Conservation (phyloP, 2,329 filamentous ascomycete species). For the Sclerotinia borealis region DNA sequence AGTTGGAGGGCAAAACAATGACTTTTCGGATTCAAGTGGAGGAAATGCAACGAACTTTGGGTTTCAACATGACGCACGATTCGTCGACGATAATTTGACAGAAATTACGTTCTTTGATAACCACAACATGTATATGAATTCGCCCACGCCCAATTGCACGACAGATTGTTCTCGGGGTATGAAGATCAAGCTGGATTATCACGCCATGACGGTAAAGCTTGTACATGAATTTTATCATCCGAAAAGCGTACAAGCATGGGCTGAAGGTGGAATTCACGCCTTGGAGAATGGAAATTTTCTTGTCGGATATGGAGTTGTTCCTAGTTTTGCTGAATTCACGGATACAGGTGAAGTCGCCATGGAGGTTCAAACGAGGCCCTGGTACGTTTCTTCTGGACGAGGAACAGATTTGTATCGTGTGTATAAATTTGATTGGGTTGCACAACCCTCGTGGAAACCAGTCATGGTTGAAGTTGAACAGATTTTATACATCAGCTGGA, state of each 20-base stretch:
- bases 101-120: conserved; percentile 28
- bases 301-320: conserved; percentile 45
- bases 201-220: conserved; percentile 39
- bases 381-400: conserved; percentile 22
- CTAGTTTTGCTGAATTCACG: conserved; percentile 43
- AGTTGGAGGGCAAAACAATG: conserved; percentile 40
- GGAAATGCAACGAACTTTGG: conserved; percentile 40
- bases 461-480: conserved; percentile 20
- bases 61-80: conserved; percentile 42
- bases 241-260: conserved; percentile 34
- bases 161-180: conserved; percentile 29
- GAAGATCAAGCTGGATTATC: conserved; percentile 36
- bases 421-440: conserved; percentile 28
- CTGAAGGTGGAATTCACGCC: conserved; percentile 41
- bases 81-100: conserved; percentile 28
- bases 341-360: conserved; percentile 37
- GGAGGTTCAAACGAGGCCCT: conserved; percentile 38
- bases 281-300: conserved; percentile 42
- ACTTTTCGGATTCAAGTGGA: conserved; percentile 33
- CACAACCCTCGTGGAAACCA: conserved; percentile 25
- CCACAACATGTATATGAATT: conserved; percentile 26
- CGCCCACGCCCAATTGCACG: conserved; percentile 1
- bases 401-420: conserved; percentile 25
- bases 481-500: conserved; percentile 31
- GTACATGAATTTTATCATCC: conserved; percentile 37